Conservation (phyloP, 257 asterid genomes). For the Ehretia macrophylla region DNA sequence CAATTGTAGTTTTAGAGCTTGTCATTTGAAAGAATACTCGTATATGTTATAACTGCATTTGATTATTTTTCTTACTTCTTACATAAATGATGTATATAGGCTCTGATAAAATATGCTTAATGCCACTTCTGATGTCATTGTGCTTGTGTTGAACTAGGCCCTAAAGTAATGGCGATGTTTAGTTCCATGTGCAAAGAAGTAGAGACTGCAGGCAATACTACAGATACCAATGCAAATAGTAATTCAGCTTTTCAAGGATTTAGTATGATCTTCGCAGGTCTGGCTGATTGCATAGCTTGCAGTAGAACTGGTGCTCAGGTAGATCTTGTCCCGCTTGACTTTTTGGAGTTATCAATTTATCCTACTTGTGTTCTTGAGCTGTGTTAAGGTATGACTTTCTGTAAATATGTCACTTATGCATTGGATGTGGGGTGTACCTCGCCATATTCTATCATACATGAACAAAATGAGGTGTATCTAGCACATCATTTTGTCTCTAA, state of each 20-base stretch:
- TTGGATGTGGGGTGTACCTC: too few relatives aligned
- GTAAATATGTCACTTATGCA: too few relatives aligned
- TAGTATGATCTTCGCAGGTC: slow-evolving; percentile 48
- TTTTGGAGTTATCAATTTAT: too few relatives aligned
- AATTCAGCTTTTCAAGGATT: slow-evolving; percentile 38
- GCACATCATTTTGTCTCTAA: too few relatives aligned
- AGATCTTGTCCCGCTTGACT: slow-evolving; percentile 15
- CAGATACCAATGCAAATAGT: slow-evolving; percentile 25
- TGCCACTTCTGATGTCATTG: slow-evolving; percentile 20
- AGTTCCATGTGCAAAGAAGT: slow-evolving; percentile 45
- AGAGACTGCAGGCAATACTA: slow-evolving; percentile 18
- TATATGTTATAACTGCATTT: background rate
- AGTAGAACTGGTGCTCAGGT: slow-evolving; percentile 67
- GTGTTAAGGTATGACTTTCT: too few relatives aligned
- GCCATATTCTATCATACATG: too few relatives aligned
- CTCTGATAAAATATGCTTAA: slow-evolving; percentile 4
- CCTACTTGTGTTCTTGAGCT: too few relatives aligned
- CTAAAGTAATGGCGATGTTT: slow-evolving; percentile 57
- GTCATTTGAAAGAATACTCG: background rate
- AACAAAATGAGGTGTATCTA: too few relatives aligned
- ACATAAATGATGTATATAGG: background rate
- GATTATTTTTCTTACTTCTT: background rate
- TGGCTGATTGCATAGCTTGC: slow-evolving; percentile 75
- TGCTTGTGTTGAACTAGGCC: slow-evolving; percentile 75
- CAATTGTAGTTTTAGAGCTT: background rate